Evolutionary conservation across 2,329 filamentous ascomycete genomes (phyloP).

Genomic region (Paecilomyces variotii): DNA sequence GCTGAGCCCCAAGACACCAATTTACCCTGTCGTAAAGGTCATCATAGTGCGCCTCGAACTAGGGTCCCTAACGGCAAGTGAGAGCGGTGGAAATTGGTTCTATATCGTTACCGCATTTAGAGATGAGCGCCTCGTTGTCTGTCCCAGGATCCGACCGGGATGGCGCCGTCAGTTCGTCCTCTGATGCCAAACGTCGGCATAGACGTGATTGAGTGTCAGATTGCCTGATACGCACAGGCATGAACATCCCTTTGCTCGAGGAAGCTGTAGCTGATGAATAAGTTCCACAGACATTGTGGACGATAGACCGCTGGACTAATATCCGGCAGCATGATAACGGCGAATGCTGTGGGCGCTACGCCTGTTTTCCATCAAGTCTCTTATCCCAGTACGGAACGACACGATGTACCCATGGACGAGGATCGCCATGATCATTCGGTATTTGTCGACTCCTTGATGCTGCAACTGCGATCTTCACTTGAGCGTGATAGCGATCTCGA

Average conservation of each 20-base stretch:
- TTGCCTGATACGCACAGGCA: not conserved
- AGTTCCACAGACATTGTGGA: not conserved
- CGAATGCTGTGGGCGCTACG: not conserved
- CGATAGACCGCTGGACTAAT: not conserved
- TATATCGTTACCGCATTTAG: not conserved
- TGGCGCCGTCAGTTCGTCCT: not conserved
- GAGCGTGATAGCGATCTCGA: slow-evolving; percentile 37
- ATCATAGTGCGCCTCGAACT: not conserved
- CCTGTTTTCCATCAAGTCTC: not conserved
- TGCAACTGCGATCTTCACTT: slow-evolving; percentile 17
- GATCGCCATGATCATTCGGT: too few species aligned
- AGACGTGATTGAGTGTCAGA: not conserved
- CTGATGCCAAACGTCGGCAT: not conserved
- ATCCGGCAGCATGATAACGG: not conserved
- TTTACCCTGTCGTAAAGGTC: not conserved
- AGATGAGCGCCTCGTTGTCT: not conserved
- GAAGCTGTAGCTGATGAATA: not conserved
- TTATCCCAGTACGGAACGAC: not conserved
- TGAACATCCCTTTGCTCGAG: not conserved
- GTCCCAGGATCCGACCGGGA: not conserved
- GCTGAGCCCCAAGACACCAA: not conserved
- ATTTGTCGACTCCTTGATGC: not conserved
- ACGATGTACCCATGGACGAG: not conserved
- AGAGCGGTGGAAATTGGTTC: not conserved
- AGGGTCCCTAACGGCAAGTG: not conserved